A percentile compares a stretch with the other conserved stretches of the same genome.
These are phyloP conservation scores for Dryadomyces sulphureus DNA, from an alignment of 2,329 filamentous ascomycete genomes.

Conservation along the genomic window DNA sequence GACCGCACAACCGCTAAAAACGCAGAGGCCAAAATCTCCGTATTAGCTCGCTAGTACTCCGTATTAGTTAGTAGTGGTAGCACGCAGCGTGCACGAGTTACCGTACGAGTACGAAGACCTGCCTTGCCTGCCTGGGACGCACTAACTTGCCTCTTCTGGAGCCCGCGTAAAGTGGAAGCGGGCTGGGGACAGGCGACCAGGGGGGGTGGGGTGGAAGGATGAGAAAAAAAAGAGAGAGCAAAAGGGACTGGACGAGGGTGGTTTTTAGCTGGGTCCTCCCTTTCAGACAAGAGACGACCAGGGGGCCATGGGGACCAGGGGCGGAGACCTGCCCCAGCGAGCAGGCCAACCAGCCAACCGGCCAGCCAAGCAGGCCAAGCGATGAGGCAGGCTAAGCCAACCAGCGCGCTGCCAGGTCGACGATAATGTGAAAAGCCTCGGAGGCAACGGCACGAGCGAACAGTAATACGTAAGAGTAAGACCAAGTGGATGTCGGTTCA, in stretches of 20 bases:
- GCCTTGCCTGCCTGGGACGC: not conserved
- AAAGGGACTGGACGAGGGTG: not conserved
- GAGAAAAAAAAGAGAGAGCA: not conserved
- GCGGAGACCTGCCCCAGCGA: not conserved
- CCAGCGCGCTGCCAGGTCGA: constrained; percentile 4
- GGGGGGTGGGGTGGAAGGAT: constrained; percentile 1
- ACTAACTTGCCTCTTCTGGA: constrained; percentile 11
- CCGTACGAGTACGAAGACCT: not conserved
- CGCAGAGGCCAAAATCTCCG: too few relatives aligned
- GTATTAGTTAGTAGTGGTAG: too few relatives aligned
- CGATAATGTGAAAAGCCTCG: not conserved
- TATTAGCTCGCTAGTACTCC: too few relatives aligned
- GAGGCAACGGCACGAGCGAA: too few relatives aligned
- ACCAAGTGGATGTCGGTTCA: too few relatives aligned
- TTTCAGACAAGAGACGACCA: constrained; percentile 26
- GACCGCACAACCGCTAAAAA: constrained; percentile 10
- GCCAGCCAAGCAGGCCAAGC: constrained; percentile 1
- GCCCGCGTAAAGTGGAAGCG: constrained; percentile 10
- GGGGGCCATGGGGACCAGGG: constrained; percentile 5
- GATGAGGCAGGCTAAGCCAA: constrained; percentile 1
- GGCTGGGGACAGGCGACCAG: constrained; percentile 5
- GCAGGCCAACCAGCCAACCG: constrained; percentile 2
- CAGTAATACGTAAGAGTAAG: too few relatives aligned
- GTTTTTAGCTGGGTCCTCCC: constrained; percentile 20
- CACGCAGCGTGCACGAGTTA: too few relatives aligned